phyloP scores from a whole-genome alignment of 805 yeast species.

The Zygosaccharomyces gambellarensis region DNA sequence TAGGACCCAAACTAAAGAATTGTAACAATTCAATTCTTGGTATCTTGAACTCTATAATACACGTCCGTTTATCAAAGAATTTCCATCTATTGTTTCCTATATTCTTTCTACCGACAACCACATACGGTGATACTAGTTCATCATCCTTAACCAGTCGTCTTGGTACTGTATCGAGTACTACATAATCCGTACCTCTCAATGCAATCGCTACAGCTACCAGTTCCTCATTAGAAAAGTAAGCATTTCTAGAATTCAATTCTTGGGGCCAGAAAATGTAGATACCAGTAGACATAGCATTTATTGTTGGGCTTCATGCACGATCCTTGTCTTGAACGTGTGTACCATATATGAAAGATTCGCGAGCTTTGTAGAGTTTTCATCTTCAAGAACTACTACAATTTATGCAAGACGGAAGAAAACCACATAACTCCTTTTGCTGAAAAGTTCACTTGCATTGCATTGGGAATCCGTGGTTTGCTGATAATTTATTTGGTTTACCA shows the following conservation, averaged over 20 bases:
- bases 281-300: slow-evolving; percentile 14
- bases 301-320: neutral
- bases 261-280: slow-evolving; percentile 27
- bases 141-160: neutral
- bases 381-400: neutral
- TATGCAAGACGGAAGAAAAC: neutral
- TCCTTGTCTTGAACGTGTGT: neutral
- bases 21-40: slow-evolving; percentile 71
- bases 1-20: slow-evolving; percentile 71
- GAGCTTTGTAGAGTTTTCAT: neutral
- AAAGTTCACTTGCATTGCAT: neutral
- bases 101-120: slow-evolving; percentile 8
- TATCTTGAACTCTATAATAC: slow-evolving; percentile 56
- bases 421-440: neutral
- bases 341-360: neutral
- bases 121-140: slow-evolving; percentile 15
- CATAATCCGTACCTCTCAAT: slow-evolving; percentile 20
- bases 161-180: slow-evolving; percentile 20
- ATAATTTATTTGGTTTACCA: slow-evolving; percentile 1
- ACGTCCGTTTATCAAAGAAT: slow-evolving; percentile 13
- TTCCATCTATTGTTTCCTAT: slow-evolving; percentile 6
- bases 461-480: neutral
- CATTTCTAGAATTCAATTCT: slow-evolving; percentile 8
- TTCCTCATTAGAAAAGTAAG: neutral
- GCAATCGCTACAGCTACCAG: slow-evolving; percentile 13